Percentiles rank a stretch among this genome's conserved stretches.
These are phyloP conservation scores for Penicillium subrubescens DNA, from an alignment of 495 filamentous ascomycete genomes.

Conservation along the genomic window DNA sequence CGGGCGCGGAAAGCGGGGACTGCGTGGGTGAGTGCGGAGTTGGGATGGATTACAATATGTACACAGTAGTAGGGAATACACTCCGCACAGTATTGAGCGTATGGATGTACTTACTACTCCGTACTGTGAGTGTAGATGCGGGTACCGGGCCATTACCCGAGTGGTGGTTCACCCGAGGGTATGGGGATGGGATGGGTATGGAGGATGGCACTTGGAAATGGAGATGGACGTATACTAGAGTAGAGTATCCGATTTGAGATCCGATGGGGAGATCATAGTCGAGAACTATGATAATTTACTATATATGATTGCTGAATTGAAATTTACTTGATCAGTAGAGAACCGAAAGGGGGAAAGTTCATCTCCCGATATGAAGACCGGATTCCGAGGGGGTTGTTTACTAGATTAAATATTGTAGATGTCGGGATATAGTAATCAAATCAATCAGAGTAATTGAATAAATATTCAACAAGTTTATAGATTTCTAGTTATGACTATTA, in stretches of 20 bases:
- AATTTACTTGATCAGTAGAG: neutral
- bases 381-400: neutral
- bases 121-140: neutral
- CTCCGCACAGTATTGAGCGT: neutral
- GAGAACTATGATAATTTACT: too few species aligned
- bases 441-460: neutral
- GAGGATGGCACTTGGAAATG: neutral
- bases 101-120: neutral
- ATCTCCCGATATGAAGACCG: neutral
- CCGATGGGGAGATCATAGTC: neutral
- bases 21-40: neutral
- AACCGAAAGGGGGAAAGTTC: neutral
- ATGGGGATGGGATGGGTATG: neutral
- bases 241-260: too few species aligned
- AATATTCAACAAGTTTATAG: neutral
- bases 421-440: neutral
- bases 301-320: neutral
- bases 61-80: neutral
- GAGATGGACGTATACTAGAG: too few species aligned
- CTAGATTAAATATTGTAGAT: neutral
- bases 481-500: neutral
- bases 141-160: slow-evolving; percentile 11
- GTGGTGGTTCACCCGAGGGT: neutral
- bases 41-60: neutral
- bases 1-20: neutral